These are phyloP conservation scores for Zasmidium cellare DNA, from an alignment of 2,329 filamentous ascomycete genomes.

Conservation along the genomic window DNA sequence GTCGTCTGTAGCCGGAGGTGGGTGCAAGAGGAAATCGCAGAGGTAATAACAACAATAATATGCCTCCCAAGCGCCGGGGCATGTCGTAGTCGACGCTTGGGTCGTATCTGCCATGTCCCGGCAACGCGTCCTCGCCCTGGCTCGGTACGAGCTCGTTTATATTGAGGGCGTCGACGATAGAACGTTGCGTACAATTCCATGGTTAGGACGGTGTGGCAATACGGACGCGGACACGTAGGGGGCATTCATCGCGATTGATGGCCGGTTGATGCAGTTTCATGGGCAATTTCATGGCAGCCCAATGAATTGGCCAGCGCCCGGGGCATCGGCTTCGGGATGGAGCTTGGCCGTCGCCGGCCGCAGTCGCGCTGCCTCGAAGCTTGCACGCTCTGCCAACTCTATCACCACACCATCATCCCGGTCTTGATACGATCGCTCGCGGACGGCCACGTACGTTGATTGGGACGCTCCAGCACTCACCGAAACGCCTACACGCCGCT, in stretches of 20 bases:
- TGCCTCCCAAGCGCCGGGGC: neutral
- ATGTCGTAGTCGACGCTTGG: neutral
- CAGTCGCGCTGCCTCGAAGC: neutral
- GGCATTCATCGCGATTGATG: too few species aligned
- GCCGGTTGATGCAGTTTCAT: too few species aligned
- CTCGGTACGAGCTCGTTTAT: too few species aligned
- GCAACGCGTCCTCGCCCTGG: neutral
- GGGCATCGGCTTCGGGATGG: neutral
- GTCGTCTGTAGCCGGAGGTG: neutral
- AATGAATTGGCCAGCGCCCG: neutral
- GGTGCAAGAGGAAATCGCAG: neutral
- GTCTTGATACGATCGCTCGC: conserved; percentile 5
- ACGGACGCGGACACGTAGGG: too few species aligned
- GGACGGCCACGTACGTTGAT: neutral
- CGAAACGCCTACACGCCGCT: neutral
- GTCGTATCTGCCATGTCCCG: neutral
- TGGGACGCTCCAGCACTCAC: neutral
- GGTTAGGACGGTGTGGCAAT: neutral
- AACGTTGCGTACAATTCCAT: neutral
- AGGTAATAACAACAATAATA: neutral
- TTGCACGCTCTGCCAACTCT: neutral
- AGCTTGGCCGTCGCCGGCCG: neutral
- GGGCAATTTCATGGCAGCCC: neutral
- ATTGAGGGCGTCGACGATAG: neutral
- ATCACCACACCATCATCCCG: conserved; percentile 5